Conservation (phyloP, 495 filamentous ascomycete species). For the Penicillium cinerascens region DNA sequence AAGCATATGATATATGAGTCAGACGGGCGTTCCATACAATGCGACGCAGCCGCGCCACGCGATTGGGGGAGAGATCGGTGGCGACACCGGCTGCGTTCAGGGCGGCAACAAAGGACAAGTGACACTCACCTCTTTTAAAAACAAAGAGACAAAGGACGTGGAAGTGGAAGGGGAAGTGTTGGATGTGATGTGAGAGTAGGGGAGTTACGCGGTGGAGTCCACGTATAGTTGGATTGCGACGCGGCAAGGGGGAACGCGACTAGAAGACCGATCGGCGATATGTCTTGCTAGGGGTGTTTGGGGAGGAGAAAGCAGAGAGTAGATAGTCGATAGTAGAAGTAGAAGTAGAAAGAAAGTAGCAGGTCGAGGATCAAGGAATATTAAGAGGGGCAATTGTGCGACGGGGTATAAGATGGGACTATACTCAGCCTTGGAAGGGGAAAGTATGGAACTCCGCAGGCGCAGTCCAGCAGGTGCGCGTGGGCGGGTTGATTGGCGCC, state of each 20-base stretch:
- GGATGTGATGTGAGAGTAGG: no score
- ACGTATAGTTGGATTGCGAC: conserved; percentile 18
- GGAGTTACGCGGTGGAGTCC: conserved; percentile 4
- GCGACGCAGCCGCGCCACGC: conserved; percentile 17
- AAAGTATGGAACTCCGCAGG: conserved; percentile 21
- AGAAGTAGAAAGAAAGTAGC: not conserved
- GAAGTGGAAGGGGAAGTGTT: not conserved
- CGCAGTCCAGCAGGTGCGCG: conserved; percentile 16
- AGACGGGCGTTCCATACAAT: conserved; percentile 23
- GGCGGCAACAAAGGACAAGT: not conserved
- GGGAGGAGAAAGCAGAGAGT: not conserved
- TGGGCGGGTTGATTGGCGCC: conserved; percentile 27
- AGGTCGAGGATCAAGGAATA: not conserved
- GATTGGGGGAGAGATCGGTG: conserved; percentile 17
- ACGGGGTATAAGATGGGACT: conserved; percentile 4
- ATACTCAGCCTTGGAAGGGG: conserved; percentile 11
- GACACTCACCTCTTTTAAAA: conserved; percentile 21
- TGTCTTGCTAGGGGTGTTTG: not conserved
- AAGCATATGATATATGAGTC: conserved; percentile 29
- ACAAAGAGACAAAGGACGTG: conserved; percentile 16
- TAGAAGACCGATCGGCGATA: conserved; percentile 14
- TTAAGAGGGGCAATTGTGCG: conserved; percentile 3
- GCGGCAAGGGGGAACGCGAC: conserved; percentile 22
- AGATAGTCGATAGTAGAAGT: not conserved
- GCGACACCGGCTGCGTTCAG: conserved; percentile 9